These are phyloP conservation scores for Ceratobasidium sp. DNA, from an alignment of 1,284 basidiomycete species.

Conservation along the genomic window DNA sequence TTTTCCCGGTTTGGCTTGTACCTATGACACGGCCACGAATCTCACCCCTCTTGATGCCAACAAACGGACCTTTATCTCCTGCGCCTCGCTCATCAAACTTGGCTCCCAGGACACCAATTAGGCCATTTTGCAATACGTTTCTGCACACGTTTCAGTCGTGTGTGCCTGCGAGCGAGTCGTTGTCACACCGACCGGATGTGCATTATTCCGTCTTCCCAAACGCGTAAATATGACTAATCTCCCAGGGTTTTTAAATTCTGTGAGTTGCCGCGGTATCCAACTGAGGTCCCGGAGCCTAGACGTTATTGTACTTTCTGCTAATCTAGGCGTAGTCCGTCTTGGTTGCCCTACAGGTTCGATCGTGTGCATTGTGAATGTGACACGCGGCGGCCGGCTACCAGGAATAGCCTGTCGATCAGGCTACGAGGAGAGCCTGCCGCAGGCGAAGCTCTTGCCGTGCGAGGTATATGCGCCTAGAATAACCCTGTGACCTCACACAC, in stretches of 20 bases:
- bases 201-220: not conserved
- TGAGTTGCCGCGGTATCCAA: conserved; percentile 32
- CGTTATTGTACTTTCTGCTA: not conserved
- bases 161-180: not conserved
- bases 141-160: not conserved
- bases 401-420: not conserved
- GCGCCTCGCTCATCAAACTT: not conserved
- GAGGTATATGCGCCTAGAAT: conserved; percentile 9
- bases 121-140: not conserved
- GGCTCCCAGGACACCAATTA: no score
- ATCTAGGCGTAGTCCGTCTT: not conserved
- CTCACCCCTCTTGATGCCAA: conserved; percentile 36
- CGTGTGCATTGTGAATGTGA: not conserved
- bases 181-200: not conserved
- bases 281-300: conserved; percentile 37
- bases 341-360: conserved; percentile 5
- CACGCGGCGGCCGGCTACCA: not conserved
- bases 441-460: conserved; percentile 17
- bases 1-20: conserved; percentile 24
- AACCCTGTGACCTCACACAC: not conserved
- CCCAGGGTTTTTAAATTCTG: not conserved
- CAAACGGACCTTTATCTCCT: conserved; percentile 9
- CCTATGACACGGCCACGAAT: conserved; percentile 23
- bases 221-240: conserved; percentile 8
- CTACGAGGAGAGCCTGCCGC: not conserved